Evolutionary conservation across 495 filamentous ascomycete species (phyloP), one percentile per base, ranked within the genome.

Genomic region (Aspergillus hancockii): DNA sequence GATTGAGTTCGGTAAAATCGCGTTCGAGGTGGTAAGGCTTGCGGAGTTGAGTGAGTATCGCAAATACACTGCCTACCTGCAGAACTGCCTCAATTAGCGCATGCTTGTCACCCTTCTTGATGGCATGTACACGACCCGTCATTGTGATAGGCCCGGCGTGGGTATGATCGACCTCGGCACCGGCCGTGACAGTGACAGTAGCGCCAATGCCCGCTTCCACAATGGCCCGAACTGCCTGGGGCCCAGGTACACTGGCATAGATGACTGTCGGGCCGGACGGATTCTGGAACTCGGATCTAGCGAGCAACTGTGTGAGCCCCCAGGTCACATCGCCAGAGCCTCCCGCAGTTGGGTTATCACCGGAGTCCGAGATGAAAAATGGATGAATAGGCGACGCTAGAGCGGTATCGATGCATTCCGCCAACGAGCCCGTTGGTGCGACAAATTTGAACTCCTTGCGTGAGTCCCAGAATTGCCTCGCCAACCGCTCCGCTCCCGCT

Each of bases 351-450:
- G 80, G 83, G 40, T 84, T 84, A 61, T 84, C 82, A 0, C 81
- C 83, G 0, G 81, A 84, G 63, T 85, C 83, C 0, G 82, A 84
- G 46, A 85, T 80, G 63, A 83, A 85, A 61, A 77, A 85, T 0
- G 83, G 83, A 9, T 75, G 76, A n/a, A 66, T 61, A 4, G 60
- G 54, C 0, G 81, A 80, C 38, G 62, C 54, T 18, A 84, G 60
- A 1, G 81, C 83, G 0, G 66, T 54, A 51, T 83, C 75, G 0
- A 85, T 62, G 43, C 81, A 85, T 52, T 82, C 72, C 0, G 58
- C 54, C 25, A 83, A 78, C 0, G 79, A 75, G 0, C 81, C 83
- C 1, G 79, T 81, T 0, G 82, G 81, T 0, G 81, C 83, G 8
- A 81, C 83, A 52, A 85, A 84, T 16, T 73, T 66, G 57, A 85